Conservation (phyloP, 1,284 basidiomycete species). For the Thecaphora thlaspeos region DNA sequence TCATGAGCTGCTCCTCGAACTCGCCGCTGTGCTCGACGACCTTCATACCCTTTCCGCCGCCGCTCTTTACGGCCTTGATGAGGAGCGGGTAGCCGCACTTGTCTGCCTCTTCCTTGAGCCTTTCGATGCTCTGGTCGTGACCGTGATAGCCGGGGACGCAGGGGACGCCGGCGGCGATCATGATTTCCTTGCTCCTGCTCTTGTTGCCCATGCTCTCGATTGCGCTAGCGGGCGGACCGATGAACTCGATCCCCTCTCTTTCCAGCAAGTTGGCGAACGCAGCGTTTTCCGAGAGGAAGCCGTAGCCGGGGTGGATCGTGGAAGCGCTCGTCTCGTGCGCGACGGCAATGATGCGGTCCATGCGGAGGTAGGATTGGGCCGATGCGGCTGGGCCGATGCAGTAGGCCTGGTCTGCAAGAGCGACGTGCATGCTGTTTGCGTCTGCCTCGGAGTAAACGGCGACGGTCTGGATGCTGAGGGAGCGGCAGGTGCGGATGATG, state of each 20-base stretch:
- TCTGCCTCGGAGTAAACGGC: slow-evolving; percentile 88
- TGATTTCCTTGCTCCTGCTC: slow-evolving; percentile 71
- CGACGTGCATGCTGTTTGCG: slow-evolving; percentile 70
- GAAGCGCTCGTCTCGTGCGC: slow-evolving; percentile 75
- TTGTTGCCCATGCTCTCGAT: slow-evolving; percentile 80
- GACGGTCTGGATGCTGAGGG: slow-evolving; percentile 82
- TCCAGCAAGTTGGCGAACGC: slow-evolving; percentile 32
- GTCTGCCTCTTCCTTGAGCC: slow-evolving; percentile 67
- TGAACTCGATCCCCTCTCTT: slow-evolving; percentile 50
- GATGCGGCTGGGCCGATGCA: slow-evolving; percentile 87
- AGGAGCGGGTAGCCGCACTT: slow-evolving; percentile 59
- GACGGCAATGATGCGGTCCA: slow-evolving; percentile 83
- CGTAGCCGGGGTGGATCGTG: slow-evolving; percentile 78
- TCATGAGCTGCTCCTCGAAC: slow-evolving; percentile 75
- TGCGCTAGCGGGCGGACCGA: slow-evolving; percentile 56
- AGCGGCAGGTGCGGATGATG: slow-evolving; percentile 82
- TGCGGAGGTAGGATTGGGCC: slow-evolving; percentile 80
- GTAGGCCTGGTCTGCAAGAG: slow-evolving; percentile 89
- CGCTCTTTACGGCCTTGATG: slow-evolving; percentile 59
- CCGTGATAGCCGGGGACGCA: slow-evolving; percentile 91
- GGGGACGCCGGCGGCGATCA: slow-evolving; percentile 83
- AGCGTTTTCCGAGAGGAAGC: slow-evolving; percentile 70
- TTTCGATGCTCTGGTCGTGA: slow-evolving; percentile 68
- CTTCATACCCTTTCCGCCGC: slow-evolving; percentile 60
- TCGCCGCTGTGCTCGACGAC: slow-evolving; percentile 63